phyloP scores from a whole-genome alignment of 306 rosid species.

The Sesbania bispinosa region DNA sequence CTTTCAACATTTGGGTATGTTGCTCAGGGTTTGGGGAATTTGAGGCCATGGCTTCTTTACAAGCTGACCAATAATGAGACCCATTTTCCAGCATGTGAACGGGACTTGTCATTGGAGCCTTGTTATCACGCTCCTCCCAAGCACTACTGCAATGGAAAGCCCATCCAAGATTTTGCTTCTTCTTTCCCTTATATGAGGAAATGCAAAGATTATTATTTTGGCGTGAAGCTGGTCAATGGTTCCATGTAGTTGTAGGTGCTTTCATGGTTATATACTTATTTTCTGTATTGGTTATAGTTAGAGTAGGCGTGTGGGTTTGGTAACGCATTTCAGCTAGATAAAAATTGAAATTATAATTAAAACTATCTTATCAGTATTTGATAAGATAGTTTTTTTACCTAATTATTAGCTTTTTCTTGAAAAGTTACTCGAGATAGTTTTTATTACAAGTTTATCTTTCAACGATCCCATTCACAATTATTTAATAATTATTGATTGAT shows the following conservation, averaged over 20 bases:
- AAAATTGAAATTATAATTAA: no score
- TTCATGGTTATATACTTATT: no score
- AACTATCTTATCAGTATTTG: no score
- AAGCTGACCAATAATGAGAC: slow-evolving; percentile 22
- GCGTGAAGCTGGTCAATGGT: slow-evolving; percentile 35
- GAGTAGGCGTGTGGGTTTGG: no score
- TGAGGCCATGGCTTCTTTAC: slow-evolving; percentile 49
- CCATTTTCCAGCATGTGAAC: slow-evolving; percentile 34
- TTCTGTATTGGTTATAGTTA: no score
- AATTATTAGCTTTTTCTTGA: no score
- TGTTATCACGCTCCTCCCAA: slow-evolving; percentile 51
- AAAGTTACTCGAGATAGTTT: no score
- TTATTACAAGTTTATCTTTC: no score
- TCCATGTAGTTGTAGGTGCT: not conserved
- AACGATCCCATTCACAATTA: no score
- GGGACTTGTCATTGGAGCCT: slow-evolving; percentile 57
- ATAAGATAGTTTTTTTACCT: no score
- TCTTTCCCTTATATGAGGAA: slow-evolving; percentile 40
- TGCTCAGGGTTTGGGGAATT: slow-evolving; percentile 52
- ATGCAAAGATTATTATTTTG: slow-evolving; percentile 49
- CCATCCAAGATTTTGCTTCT: slow-evolving; percentile 19
- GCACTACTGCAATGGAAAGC: slow-evolving; percentile 44
- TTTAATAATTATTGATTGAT: no score
- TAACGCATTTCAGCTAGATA: no score
- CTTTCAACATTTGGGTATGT: slow-evolving; percentile 56